These are phyloP conservation scores for Ustilago bromivora DNA, from an alignment of 1,284 basidiomycete genomes.

Conservation along the genomic window DNA sequence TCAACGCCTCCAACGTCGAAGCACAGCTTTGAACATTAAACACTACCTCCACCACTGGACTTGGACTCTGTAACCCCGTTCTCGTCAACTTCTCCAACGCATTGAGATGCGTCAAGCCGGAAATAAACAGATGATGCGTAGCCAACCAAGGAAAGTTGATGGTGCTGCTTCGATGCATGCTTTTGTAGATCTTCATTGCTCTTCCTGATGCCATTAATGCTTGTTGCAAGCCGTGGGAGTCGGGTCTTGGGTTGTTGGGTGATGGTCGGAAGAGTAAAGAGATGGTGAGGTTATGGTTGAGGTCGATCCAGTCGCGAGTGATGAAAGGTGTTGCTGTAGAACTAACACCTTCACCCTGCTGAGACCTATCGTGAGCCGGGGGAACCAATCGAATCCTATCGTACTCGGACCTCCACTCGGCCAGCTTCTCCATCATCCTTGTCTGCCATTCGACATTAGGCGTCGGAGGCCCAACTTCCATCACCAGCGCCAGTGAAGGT, in stretches of 20 bases:
- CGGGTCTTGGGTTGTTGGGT: conserved; percentile 45
- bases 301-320: conserved; percentile 48
- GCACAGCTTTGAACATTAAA: conserved; percentile 54
- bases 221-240: conserved; percentile 37
- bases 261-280: conserved; percentile 48
- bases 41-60: conserved; percentile 46
- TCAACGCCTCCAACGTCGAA: conserved; percentile 46
- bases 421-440: conserved; percentile 48
- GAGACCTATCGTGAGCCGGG: conserved; percentile 1
- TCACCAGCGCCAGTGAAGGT: conserved; percentile 40
- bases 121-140: conserved; percentile 51
- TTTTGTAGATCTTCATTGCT: conserved; percentile 51
- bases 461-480: conserved; percentile 49
- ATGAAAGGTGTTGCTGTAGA: conserved; percentile 47
- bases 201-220: conserved; percentile 44
- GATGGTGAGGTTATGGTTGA: conserved; percentile 41
- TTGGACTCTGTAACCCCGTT: conserved; percentile 23
- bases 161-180: conserved; percentile 43
- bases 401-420: conserved; percentile 39
- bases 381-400: conserved; percentile 15
- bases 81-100: conserved; percentile 45
- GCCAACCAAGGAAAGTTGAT: conserved; percentile 54
- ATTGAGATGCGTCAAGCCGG: conserved; percentile 49
- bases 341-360: conserved; percentile 15
- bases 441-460: conserved; percentile 52